phyloP scores from a whole-genome alignment of 805 yeast genomes.

The Saturnispora diversa region DNA sequence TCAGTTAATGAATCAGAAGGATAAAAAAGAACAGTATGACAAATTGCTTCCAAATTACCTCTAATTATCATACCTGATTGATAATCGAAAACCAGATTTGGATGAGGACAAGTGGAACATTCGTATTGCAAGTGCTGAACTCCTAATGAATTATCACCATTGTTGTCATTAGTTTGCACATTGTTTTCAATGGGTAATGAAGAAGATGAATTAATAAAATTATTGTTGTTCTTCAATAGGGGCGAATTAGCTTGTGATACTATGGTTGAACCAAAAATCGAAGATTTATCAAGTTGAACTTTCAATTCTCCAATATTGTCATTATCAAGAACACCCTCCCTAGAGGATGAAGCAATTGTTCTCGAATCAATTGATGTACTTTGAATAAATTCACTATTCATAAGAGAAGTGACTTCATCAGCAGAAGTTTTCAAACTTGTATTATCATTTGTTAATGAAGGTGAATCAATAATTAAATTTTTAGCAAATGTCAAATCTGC shows the following conservation, averaged over 20 bases:
- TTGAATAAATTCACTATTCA: slow-evolving; percentile 8
- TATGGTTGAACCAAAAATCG: background rate
- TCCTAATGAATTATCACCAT: no score
- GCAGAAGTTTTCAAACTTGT: no score
- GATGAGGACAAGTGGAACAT: slow-evolving; percentile 51
- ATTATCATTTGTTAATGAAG: no score
- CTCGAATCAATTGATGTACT: slow-evolving; percentile 3
- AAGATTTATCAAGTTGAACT: slow-evolving; percentile 1
- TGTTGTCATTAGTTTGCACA: no score
- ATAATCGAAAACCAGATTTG: slow-evolving; percentile 46
- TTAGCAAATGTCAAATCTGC: slow-evolving; percentile 29
- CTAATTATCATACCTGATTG: slow-evolving; percentile 37
- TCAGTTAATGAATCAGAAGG: slow-evolving; percentile 31
- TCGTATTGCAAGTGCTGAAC: slow-evolving; percentile 10
- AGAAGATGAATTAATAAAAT: no score
- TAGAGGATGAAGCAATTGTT: background rate
- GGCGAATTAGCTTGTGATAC: background rate
- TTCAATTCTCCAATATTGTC: background rate
- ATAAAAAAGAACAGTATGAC: slow-evolving; percentile 63
- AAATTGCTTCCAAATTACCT: slow-evolving; percentile 62
- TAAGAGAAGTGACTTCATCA: background rate
- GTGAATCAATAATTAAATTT: slow-evolving; percentile 6
- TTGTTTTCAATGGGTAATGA: no score
- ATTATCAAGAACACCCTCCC: background rate
- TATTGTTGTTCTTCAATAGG: background rate